Evolutionary conservation across 2,329 filamentous ascomycete genomes (phyloP).

Genomic region (Rachicladosporium sp.): DNA sequence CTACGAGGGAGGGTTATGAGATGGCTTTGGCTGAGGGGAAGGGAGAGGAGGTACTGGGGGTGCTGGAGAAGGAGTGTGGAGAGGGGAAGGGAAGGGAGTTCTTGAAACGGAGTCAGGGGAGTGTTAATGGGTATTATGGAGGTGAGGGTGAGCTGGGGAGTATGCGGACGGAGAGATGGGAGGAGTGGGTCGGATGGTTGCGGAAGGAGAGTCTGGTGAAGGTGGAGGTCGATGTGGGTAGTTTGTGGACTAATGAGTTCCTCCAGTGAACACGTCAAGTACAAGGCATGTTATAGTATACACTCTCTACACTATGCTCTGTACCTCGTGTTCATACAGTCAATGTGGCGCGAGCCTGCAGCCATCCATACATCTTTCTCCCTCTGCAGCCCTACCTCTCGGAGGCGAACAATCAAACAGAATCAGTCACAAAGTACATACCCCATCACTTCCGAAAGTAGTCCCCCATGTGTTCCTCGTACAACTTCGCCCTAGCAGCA

Average conservation of each 20-base stretch:
- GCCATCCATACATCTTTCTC: too few species aligned
- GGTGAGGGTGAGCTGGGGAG: constrained; percentile 11
- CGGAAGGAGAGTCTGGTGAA: constrained; percentile 2
- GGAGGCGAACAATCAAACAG: too few species aligned
- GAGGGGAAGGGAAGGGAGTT: constrained; percentile 8
- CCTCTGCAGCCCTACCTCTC: too few species aligned
- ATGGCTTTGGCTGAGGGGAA: constrained; percentile 13
- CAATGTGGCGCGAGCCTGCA: too few species aligned
- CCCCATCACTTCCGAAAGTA: too few species aligned
- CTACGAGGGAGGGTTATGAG: constrained; percentile 19
- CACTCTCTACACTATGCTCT: too few species aligned
- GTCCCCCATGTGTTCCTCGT: too few species aligned
- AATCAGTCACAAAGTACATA: too few species aligned
- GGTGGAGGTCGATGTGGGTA: background rate
- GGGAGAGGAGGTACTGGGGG: constrained; percentile 9
- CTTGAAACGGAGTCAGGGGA: constrained; percentile 16
- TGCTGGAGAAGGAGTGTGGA: constrained; percentile 4
- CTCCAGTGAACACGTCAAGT: too few species aligned
- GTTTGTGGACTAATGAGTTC: constrained; percentile 5
- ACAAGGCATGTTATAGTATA: too few species aligned
- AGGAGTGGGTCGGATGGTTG: constrained; percentile 11
- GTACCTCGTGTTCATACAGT: too few species aligned
- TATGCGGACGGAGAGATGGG: constrained; percentile 11
- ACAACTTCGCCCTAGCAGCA: too few species aligned
- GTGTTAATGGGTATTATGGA: constrained; percentile 19